These are phyloP conservation scores for Moelleriella libera DNA, from an alignment of 2,329 filamentous ascomycete species.

Conservation along the genomic window DNA sequence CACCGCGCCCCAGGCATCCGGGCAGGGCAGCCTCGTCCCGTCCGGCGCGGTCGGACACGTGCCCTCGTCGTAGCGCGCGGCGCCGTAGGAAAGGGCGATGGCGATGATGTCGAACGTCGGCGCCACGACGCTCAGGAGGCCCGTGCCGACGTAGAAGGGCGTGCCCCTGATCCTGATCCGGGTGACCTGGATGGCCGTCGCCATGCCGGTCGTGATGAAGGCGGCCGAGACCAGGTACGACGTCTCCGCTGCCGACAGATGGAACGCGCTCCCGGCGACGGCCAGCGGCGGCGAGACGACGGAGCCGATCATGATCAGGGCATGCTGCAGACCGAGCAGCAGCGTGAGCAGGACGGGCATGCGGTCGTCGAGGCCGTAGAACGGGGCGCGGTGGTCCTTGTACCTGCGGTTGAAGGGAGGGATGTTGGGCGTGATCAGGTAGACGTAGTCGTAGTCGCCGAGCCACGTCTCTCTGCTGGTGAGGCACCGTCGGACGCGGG, in stretches of 20 bases:
- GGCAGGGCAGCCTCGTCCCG: constrained; percentile 2
- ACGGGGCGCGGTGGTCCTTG: constrained; percentile 25
- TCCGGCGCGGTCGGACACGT: constrained; percentile 3
- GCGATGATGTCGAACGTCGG: constrained; percentile 4
- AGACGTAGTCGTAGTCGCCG: constrained; percentile 4
- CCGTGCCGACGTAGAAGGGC: constrained; percentile 5
- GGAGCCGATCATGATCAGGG: constrained; percentile 51
- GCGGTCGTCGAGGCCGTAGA: constrained; percentile 55
- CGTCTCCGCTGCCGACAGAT: constrained; percentile 32
- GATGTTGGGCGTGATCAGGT: constrained; percentile 4
- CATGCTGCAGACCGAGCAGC: constrained; percentile 55
- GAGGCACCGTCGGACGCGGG: not conserved
- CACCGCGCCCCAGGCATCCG: constrained; percentile 3
- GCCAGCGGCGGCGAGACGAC: constrained; percentile 46
- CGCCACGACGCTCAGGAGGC: constrained; percentile 3
- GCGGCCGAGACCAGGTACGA: constrained; percentile 3
- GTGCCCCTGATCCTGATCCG: constrained; percentile 3
- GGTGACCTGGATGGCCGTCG: constrained; percentile 47
- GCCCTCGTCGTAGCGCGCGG: constrained; percentile 2
- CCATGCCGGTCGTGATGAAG: constrained; percentile 51
- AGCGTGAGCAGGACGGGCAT: constrained; percentile 54
- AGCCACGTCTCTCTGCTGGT: constrained; percentile 1
- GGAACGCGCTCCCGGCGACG: constrained; percentile 35
- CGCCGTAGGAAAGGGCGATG: constrained; percentile 3
- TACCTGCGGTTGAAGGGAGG: constrained; percentile 4